Conservation (phyloP, 129 eudicot species). For the Lactuca saligna region DNA sequence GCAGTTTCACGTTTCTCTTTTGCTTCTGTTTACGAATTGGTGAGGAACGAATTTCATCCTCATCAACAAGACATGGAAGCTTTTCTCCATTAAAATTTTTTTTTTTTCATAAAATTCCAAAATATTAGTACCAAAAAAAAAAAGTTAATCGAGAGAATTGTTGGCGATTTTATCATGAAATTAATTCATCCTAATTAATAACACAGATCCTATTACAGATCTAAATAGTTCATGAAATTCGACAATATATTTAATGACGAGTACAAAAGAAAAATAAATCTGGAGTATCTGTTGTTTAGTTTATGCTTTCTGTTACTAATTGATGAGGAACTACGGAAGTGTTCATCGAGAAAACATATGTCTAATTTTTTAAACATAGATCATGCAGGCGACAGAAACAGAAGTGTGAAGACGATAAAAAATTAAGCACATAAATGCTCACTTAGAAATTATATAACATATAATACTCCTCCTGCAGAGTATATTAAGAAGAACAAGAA, state of each 20-base stretch:
- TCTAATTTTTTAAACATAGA: neutral
- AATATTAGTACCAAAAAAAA: neutral
- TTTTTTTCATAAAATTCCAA: neutral
- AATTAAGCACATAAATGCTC: neutral
- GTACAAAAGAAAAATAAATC: neutral
- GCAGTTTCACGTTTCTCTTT: slow-evolving; percentile 13
- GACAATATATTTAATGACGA: neutral
- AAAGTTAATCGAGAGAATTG: neutral
- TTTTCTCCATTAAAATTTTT: neutral
- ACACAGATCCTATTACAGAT: slow-evolving; percentile 11
- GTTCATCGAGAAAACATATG: neutral
- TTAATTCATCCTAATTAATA: neutral
- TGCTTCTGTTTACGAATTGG: slow-evolving; percentile 38
- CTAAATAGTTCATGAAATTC: neutral
- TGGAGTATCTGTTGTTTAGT: too few relatives aligned
- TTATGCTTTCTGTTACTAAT: too few relatives aligned
- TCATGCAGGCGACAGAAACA: neutral
- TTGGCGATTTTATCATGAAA: neutral
- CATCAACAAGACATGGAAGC: slow-evolving; percentile 43
- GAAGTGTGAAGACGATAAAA: neutral
- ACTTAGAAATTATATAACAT: too few relatives aligned
- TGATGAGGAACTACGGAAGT: neutral
- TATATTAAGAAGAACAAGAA: neutral
- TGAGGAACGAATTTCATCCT: slow-evolving; percentile 29
- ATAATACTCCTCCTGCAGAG: neutral